Evolutionary conservation across 148 eudicot genomes (phyloP).

Genomic region (Diospyros kaki): DNA sequence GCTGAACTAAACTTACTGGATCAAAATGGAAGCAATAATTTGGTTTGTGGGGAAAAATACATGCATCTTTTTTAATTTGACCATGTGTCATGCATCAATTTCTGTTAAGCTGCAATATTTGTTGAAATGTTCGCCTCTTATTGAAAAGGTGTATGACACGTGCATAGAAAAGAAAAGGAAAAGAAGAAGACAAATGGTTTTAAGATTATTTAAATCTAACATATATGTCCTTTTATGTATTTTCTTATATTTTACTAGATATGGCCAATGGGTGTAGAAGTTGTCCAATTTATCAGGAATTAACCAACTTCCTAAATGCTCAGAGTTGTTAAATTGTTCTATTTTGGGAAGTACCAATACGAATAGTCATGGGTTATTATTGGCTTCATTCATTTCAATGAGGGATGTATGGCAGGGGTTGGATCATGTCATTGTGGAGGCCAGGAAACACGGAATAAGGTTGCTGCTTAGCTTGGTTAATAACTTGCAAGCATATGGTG

Average conservation of each 20-base stretch:
- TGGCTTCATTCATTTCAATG: slow-evolving; percentile 5
- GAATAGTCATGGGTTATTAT: neutral
- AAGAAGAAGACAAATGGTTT: neutral
- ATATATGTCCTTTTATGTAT: neutral
- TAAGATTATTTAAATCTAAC: neutral
- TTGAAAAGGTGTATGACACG: neutral
- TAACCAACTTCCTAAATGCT: neutral
- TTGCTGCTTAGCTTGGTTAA: slow-evolving; percentile 73
- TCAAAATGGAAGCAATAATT: neutral
- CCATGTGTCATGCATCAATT: neutral
- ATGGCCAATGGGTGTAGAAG: neutral
- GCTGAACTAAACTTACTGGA: neutral
- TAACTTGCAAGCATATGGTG: slow-evolving; percentile 91
- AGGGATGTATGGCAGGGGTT: slow-evolving; percentile 51
- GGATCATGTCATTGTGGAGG: slow-evolving; percentile 93
- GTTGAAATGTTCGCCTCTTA: neutral
- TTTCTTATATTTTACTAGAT: neutral
- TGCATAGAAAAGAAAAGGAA: neutral
- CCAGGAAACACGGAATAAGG: slow-evolving; percentile 58
- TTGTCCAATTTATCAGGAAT: neutral
- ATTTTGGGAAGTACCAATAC: neutral
- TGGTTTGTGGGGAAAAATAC: neutral
- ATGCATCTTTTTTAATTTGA: neutral
- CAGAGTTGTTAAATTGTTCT: neutral
- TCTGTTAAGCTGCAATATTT: neutral